Conservation (phyloP, 2,329 filamentous ascomycete species). For the Microsporum canis region DNA sequence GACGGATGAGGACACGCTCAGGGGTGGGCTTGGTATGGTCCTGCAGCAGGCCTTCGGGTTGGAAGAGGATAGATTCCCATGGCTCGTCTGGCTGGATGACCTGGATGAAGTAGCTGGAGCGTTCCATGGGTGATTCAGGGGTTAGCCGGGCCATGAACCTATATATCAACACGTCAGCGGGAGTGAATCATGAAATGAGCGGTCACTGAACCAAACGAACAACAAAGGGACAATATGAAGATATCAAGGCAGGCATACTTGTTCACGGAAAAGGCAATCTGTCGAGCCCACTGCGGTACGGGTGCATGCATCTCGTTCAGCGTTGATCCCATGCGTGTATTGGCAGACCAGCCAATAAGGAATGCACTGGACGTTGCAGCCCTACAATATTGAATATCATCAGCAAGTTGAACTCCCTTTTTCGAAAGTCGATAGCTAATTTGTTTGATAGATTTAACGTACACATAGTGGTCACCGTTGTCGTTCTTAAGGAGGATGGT, state of each 20-base stretch:
- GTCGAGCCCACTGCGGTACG: slow-evolving; percentile 41
- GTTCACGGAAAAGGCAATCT: slow-evolving; percentile 33
- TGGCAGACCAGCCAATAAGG: slow-evolving; percentile 42
- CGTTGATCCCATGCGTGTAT: slow-evolving; percentile 39
- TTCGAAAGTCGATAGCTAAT: neutral
- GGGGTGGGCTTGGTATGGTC: slow-evolving; percentile 27
- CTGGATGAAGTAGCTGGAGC: slow-evolving; percentile 42
- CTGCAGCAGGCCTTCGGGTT: slow-evolving; percentile 31
- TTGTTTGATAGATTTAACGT: slow-evolving; percentile 15
- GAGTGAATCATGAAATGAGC: neutral
- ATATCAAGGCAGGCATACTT: slow-evolving; percentile 25
- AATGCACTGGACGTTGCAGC: slow-evolving; percentile 43
- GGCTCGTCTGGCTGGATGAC: slow-evolving; percentile 29
- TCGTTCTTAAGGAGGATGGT: slow-evolving; percentile 38
- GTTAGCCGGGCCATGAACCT: slow-evolving; percentile 40
- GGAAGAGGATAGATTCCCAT: slow-evolving; percentile 36
- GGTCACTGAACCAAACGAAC: neutral
- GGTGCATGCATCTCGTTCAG: slow-evolving; percentile 38
- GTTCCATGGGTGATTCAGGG: slow-evolving; percentile 37
- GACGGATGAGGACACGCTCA: slow-evolving; percentile 37
- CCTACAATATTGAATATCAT: slow-evolving; percentile 19
- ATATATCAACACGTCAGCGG: slow-evolving; percentile 1
- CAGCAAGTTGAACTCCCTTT: neutral
- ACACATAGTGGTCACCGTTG: slow-evolving; percentile 40
- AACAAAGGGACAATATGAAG: neutral